Conservation (phyloP, 352 stramenopile genomes). For the Phytophthora sp. region DNA sequence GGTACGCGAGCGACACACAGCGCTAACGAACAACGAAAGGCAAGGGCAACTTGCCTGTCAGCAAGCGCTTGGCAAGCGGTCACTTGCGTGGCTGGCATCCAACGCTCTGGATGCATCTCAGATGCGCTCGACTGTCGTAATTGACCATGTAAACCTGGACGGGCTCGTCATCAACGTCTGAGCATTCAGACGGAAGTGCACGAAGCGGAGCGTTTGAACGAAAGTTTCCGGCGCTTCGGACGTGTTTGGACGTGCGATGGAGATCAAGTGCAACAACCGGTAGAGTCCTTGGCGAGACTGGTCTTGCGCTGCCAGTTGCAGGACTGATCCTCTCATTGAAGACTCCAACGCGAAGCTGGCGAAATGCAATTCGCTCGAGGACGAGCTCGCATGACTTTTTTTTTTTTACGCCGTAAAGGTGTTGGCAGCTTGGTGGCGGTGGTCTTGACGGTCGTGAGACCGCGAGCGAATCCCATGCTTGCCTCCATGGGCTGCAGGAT, state of each 20-base stretch:
- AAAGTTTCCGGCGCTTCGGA: no score
- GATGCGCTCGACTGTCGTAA: neutral
- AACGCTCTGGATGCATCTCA: neutral
- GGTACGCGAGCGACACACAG: neutral
- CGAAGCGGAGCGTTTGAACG: no score
- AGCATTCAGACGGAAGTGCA: constrained; percentile 9
- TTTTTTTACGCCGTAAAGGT: neutral
- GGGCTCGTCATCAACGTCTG: constrained; percentile 3
- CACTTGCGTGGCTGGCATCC: neutral
- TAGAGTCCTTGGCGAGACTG: no score
- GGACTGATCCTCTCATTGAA: no score
- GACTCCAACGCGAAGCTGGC: no score
- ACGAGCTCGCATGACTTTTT: neutral
- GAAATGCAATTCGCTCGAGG: neutral
- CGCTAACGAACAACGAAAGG: neutral
- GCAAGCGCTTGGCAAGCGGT: neutral
- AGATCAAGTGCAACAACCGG: no score
- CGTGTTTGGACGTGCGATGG: no score
- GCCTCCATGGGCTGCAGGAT: neutral
- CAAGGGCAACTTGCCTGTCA: neutral
- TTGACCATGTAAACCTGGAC: constrained; percentile 5
- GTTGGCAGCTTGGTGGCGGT: neutral
- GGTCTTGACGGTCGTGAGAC: constrained; percentile 5
- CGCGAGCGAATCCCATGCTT: neutral
- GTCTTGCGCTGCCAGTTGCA: no score